Percentiles rank a stretch among this genome's conserved stretches.
Conservation (phyloP, 108 stramenopile species). For the Skeletonema tropicum region DNA sequence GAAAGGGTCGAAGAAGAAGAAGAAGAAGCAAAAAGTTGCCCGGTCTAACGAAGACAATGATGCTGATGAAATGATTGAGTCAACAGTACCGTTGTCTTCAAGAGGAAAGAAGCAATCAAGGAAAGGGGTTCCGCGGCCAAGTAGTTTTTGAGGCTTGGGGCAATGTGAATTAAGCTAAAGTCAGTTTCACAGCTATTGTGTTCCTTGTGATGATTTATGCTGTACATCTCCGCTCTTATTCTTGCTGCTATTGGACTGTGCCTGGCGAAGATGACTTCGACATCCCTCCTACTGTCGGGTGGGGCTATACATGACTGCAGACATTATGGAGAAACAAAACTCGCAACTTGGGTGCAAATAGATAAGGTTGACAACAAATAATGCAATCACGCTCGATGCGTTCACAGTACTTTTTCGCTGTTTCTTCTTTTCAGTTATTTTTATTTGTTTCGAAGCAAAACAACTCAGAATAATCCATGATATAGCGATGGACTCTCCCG, state of each 20-base stretch:
- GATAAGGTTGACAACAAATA: too few relatives aligned
- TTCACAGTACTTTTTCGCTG: neutral
- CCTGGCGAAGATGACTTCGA: too few relatives aligned
- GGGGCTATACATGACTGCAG: too few relatives aligned
- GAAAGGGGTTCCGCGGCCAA: neutral
- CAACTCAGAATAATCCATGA: neutral
- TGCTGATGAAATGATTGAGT: conserved; percentile 8
- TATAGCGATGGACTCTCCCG: neutral
- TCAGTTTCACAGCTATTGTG: neutral
- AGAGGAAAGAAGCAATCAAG: conserved; percentile 12
- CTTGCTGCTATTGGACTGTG: too few relatives aligned
- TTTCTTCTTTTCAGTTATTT: neutral
- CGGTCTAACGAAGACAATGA: neutral
- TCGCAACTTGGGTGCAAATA: too few relatives aligned
- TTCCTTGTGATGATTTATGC: neutral
- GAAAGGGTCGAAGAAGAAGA: conserved; percentile 29
- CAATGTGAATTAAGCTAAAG: neutral
- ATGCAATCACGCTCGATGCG: too few relatives aligned
- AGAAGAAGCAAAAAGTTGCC: conserved; percentile 12
- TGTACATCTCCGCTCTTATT: too few relatives aligned
- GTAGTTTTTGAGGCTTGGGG: neutral
- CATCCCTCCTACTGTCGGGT: too few relatives aligned
- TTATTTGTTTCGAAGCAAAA: conserved; percentile 1
- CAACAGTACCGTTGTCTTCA: neutral
- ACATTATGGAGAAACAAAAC: too few relatives aligned